Evolutionary conservation across 2,329 filamentous ascomycete species (phyloP).

Genomic region (Macroventuria anomochaeta): DNA sequence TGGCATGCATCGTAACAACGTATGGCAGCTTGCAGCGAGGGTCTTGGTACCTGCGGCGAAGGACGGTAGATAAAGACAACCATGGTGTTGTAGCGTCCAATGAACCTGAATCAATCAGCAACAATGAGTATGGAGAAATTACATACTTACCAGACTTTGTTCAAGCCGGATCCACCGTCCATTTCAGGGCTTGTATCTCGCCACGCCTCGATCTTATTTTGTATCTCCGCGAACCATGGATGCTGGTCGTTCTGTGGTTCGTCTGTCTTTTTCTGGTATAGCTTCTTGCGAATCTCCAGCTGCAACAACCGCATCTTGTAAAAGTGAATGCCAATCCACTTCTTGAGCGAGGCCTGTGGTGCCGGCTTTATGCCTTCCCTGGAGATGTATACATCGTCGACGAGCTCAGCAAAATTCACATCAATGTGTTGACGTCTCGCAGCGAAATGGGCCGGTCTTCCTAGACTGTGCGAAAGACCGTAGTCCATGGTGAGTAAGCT

Average conservation of each 20-base stretch:
- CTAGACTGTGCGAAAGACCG: conserved; percentile 85
- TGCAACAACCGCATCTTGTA: conserved; percentile 90
- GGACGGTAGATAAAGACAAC: conserved; percentile 86
- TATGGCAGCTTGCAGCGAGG: conserved; percentile 76
- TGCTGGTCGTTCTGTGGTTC: conserved; percentile 80
- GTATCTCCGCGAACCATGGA: conserved; percentile 85
- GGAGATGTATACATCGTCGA: conserved; percentile 84
- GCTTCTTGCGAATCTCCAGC: conserved; percentile 81
- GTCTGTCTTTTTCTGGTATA: conserved; percentile 83
- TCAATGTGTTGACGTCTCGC: conserved; percentile 83
- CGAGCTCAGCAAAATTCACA: conserved; percentile 81
- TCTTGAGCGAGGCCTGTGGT: conserved; percentile 77
- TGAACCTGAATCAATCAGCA: conserved; percentile 57
- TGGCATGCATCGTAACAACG: conserved; percentile 84
- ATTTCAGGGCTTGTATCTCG: conserved; percentile 75
- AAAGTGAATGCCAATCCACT: conserved; percentile 89
- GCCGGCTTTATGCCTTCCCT: conserved; percentile 72
- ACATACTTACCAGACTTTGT: conserved; percentile 75
- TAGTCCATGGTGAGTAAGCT: conserved; percentile 87
- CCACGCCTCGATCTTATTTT: conserved; percentile 80
- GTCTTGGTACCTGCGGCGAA: conserved; percentile 88
- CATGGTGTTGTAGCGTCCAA: conserved; percentile 81
- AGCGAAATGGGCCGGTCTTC: conserved; percentile 84
- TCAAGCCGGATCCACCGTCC: conserved; percentile 72
- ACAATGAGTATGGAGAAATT: neutral